phyloP scores from a whole-genome alignment of 352 stramenopile genomes.

The Phytophthora colocasiae region DNA sequence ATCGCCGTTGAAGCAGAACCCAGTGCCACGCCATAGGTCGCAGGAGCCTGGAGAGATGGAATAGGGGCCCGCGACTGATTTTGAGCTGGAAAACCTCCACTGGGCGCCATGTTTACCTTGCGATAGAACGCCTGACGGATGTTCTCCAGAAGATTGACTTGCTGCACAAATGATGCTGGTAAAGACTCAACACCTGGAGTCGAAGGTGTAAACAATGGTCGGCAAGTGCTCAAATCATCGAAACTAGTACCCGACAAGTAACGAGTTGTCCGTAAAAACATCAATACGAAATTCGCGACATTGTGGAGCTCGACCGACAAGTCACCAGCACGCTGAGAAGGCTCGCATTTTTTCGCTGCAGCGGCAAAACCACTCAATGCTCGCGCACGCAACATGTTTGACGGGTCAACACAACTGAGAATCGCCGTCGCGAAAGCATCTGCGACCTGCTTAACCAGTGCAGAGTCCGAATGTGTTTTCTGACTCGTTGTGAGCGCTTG shows the following conservation, averaged over 20 bases:
- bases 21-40: constrained; percentile 20
- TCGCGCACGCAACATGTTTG: constrained; percentile 56
- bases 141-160: constrained; percentile 73
- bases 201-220: constrained; percentile 52
- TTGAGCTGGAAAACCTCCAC: neutral
- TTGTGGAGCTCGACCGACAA: constrained; percentile 73
- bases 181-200: constrained; percentile 61
- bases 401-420: constrained; percentile 79
- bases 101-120: constrained; percentile 29
- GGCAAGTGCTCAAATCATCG: constrained; percentile 66
- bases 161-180: constrained; percentile 76
- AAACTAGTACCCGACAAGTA: constrained; percentile 70
- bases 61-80: constrained; percentile 20
- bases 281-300: constrained; percentile 79
- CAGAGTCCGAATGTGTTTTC: constrained; percentile 62
- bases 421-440: constrained; percentile 80
- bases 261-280: constrained; percentile 68
- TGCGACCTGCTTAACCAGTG: constrained; percentile 70
- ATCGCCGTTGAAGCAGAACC: constrained; percentile 12
- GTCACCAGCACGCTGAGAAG: constrained; percentile 50
- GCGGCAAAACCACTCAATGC: constrained; percentile 65
- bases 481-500: constrained; percentile 77
- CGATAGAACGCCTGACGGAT: constrained; percentile 52
- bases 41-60: constrained; percentile 23
- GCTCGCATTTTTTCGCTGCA: constrained; percentile 60